A percentile compares a stretch with the other conserved stretches of the same genome.
Evolutionary conservation across 495 filamentous ascomycete genomes (phyloP).

Genomic region (Aspergillus heteromorphus): DNA sequence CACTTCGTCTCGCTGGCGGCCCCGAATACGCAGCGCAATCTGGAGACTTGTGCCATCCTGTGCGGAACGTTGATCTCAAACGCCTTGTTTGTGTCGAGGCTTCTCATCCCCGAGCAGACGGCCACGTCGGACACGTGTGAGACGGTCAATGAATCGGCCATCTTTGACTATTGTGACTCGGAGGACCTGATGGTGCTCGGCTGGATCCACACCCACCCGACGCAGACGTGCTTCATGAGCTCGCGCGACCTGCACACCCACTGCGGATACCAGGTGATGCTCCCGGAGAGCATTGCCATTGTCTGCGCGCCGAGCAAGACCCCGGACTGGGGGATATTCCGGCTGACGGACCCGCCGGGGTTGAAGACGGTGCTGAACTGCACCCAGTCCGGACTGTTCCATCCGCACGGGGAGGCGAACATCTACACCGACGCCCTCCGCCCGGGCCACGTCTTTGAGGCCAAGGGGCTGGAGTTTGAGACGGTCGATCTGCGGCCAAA

Average conservation of each 20-base stretch:
- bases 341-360: constrained; percentile 88
- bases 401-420: constrained; percentile 65
- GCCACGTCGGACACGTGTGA: constrained; percentile 91
- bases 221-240: constrained; percentile 97
- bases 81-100: constrained; percentile 79
- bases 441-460: constrained; percentile 83
- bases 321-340: constrained; percentile 87
- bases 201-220: constrained; percentile 98
- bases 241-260: constrained; percentile 91
- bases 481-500: constrained; percentile 70
- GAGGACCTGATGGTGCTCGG: constrained; percentile 86
- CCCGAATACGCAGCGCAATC: constrained; percentile 69
- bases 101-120: constrained; percentile 87
- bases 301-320: constrained; percentile 83
- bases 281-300: constrained; percentile 92
- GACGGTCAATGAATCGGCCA: constrained; percentile 72
- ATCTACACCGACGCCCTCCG: constrained; percentile 81
- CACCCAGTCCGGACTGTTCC: constrained; percentile 70
- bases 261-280: constrained; percentile 85
- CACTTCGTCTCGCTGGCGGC: constrained; percentile 67
- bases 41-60: constrained; percentile 93
- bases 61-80: constrained; percentile 89
- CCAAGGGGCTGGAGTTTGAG: constrained; percentile 65
- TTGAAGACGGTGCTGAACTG: constrained; percentile 74
- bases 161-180: constrained; percentile 81